These are phyloP conservation scores for Phaeoacremonium minimum DNA, from an alignment of 2,329 filamentous ascomycete species.

Conservation along the genomic window DNA sequence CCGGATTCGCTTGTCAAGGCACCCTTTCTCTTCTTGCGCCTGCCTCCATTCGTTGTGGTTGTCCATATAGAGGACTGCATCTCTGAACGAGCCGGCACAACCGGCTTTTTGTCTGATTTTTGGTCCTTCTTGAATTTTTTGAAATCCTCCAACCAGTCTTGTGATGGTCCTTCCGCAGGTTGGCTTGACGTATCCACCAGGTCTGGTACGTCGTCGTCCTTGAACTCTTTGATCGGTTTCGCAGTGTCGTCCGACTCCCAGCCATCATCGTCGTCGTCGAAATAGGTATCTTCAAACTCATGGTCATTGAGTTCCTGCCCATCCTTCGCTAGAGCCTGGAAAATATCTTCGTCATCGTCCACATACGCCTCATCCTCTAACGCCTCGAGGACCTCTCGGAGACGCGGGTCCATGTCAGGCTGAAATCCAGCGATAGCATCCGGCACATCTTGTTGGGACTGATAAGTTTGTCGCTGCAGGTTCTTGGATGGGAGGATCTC, in stretches of 20 bases:
- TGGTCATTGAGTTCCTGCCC: conserved; percentile 53
- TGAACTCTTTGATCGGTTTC: conserved; percentile 63
- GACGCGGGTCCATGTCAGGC: conserved; percentile 92
- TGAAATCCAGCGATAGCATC: conserved; percentile 91
- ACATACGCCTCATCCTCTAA: conserved; percentile 95
- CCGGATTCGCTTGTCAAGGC: conserved; percentile 84
- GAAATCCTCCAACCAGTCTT: conserved; percentile 89
- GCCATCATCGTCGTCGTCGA: conserved; percentile 65
- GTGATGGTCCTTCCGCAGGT: conserved; percentile 60
- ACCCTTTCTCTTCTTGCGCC: conserved; percentile 91
- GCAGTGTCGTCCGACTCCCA: conserved; percentile 95
- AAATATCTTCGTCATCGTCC: conserved; percentile 80
- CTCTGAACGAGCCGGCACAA: conserved; percentile 52
- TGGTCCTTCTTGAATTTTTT: conserved; percentile 89
- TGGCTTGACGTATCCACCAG: conserved; percentile 41
- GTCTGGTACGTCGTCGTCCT: conserved; percentile 40
- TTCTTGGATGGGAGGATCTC: conserved; percentile 78
- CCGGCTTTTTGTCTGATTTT: conserved; percentile 37
- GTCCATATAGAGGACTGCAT: conserved; percentile 68
- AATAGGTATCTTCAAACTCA: conserved; percentile 69
- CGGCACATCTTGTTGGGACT: conserved; percentile 88
- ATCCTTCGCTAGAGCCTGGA: conserved; percentile 48
- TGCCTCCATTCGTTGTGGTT: conserved; percentile 72
- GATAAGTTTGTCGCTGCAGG: conserved; percentile 72
- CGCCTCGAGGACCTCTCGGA: conserved; percentile 88